Evolutionary conservation across 2,329 filamentous ascomycete genomes (phyloP), one percentile per base, ranked within the genome.

Genomic region (Fusarium nanum): DNA sequence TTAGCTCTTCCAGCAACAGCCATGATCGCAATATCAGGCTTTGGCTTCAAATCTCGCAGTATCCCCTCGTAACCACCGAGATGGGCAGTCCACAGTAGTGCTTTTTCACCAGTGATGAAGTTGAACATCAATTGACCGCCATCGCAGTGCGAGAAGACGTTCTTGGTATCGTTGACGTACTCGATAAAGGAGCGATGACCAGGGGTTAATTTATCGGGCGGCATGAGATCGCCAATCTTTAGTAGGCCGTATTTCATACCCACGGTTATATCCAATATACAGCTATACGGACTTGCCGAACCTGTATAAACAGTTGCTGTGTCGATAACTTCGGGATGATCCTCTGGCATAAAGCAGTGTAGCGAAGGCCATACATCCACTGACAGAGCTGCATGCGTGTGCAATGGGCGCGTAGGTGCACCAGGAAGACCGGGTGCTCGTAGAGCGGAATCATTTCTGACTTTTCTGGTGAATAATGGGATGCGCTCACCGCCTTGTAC

Each of bases 81-180:
- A 10, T 60, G 57, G 0, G 57, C 57, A 2, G 32, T 58, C 57
- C 57, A 60, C 0, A 60, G 57, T 1, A 60, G 4, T 0, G 42
- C 32, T 3, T 41, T 60, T 0, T 58, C 4, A 3, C 53, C 53
- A 7, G 48, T 41, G 1, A 41, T 7, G 14, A 60, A 23, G 5
- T 58, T 60, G 9, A 60, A 58, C 42, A 60, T 60, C 13, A 60
- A 32, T 4, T 60, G 57, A 0, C 42, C 57, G 1, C 57, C 57
- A 7, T 60, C 42, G 5, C 57, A 18, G 1, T 58, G 41, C 4
- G 53, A 58, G 14, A 60, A 47, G 0, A 60, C 5, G 1, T 60
- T 60, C 8, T 48, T 48, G 1, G 12, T 2, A 5, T 58, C 32
- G 4, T 25, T 22, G 0, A 60, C 12, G 3, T 58, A 58, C 2